A percentile compares a stretch with the other conserved stretches of the same genome.
phyloP scores from a whole-genome alignment of 2,329 filamentous ascomycete genomes.

The Cytospora piceicola region DNA sequence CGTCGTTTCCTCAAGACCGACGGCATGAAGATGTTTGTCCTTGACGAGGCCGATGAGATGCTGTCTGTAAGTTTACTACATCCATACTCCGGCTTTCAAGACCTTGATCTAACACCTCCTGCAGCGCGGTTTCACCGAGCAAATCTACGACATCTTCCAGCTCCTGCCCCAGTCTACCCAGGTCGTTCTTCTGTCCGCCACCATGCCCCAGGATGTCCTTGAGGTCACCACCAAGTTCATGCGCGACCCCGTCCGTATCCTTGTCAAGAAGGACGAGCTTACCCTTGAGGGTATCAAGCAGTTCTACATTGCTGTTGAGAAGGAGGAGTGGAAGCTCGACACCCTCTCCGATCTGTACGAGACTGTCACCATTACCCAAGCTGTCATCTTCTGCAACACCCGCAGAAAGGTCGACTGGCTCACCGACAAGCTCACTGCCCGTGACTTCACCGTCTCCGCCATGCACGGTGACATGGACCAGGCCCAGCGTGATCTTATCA shows the following conservation, averaged over 20 bases:
- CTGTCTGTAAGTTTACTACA: conserved; percentile 68
- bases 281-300: conserved; percentile 97
- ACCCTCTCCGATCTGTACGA: conserved; percentile 98
- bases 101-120: conserved; percentile 40
- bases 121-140: conserved; percentile 94
- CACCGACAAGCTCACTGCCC: conserved; percentile 98
- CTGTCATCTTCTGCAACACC: conserved; percentile 99
- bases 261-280: conserved; percentile 98
- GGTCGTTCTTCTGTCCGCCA: conserved; percentile 97
- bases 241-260: conserved; percentile 94
- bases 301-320: conserved; percentile 99
- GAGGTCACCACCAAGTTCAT: conserved; percentile 99
- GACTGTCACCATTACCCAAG: conserved; percentile 96
- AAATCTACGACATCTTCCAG: conserved; percentile 98
- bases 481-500: conserved; percentile 96
- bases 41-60: conserved; percentile 65
- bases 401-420: conserved; percentile 99
- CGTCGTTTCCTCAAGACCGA: conserved; percentile 60
- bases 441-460: conserved; percentile 96
- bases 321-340: conserved; percentile 99
- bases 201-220: conserved; percentile 94
- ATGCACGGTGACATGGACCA: conserved; percentile 99
- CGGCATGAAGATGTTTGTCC: conserved; percentile 67
- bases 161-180: conserved; percentile 96
- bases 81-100: background rate